Conservation (phyloP, 177 flowering plant species). For the Vitis hybrid region DNA sequence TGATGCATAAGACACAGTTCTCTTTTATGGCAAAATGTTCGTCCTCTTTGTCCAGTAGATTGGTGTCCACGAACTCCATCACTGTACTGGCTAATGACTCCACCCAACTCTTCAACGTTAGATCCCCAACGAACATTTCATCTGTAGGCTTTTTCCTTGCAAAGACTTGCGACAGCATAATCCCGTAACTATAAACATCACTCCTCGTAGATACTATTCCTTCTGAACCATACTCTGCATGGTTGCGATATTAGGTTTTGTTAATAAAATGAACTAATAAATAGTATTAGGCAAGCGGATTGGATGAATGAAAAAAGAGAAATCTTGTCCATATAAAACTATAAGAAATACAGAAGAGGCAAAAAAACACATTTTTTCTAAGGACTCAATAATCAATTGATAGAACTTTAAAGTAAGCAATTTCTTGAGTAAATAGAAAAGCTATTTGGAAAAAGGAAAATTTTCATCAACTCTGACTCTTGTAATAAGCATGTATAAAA, state of each 20-base stretch:
- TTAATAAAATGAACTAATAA: no score
- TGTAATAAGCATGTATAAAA: background rate
- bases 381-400: no score
- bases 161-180: slow-evolving; percentile 11
- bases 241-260: background rate
- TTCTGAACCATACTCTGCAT: slow-evolving; percentile 6
- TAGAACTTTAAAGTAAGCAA: no score
- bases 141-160: background rate
- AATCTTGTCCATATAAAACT: no score
- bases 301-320: no score
- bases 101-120: no score
- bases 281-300: no score
- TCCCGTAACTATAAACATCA: slow-evolving; percentile 13
- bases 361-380: no score
- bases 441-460: background rate
- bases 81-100: background rate
- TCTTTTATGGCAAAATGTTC: background rate
- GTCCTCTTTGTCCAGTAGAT: slow-evolving; percentile 3
- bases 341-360: no score
- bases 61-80: slow-evolving; percentile 13
- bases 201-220: slow-evolving; percentile 5
- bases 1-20: slow-evolving; percentile 6
- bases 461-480: no score
- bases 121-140: no score
- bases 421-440: background rate